Conservation (phyloP, 768 basidiomycete genomes). For the Psilocybe tampanensis region DNA sequence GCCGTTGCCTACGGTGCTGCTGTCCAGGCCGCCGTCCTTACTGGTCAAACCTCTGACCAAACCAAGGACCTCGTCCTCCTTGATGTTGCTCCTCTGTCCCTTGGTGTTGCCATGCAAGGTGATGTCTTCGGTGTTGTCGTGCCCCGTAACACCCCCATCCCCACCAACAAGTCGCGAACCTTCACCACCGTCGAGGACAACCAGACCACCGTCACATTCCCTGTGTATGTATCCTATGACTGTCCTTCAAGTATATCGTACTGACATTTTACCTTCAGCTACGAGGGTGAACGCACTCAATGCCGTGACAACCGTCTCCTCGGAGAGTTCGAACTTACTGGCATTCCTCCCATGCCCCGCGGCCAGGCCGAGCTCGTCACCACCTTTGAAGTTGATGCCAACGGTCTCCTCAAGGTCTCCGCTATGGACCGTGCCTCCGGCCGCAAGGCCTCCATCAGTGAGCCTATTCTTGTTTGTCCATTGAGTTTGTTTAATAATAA, state of each 20-base stretch:
- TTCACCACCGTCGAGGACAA: conserved; percentile 99
- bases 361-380: conserved; percentile 99
- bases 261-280: conserved; percentile 41
- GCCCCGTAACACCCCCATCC: conserved; percentile 99
- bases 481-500: conserved; percentile 3
- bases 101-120: conserved; percentile 99
- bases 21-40: conserved; percentile 98
- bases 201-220: conserved; percentile 99
- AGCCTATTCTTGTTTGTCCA: conserved; percentile 29
- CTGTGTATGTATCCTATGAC: conserved; percentile 62
- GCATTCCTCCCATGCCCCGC: conserved; percentile 99
- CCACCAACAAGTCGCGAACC: conserved; percentile 97
- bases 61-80: conserved; percentile 98
- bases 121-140: conserved; percentile 99
- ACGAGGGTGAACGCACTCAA: conserved; percentile 99
- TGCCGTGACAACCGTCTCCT: conserved; percentile 99
- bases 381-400: conserved; percentile 99
- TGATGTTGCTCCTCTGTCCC: conserved; percentile 96
- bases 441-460: conserved; percentile 97
- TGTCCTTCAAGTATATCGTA: conserved; percentile 1
- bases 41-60: conserved; percentile 98
- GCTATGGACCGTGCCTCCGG: conserved; percentile 98
- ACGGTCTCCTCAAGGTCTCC: conserved; percentile 98
- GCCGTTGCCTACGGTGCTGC: conserved; percentile 99
- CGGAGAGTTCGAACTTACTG: conserved; percentile 98